Evolutionary conservation across 2,329 filamentous ascomycete genomes (phyloP).

Genomic region (Claviceps monticola): DNA sequence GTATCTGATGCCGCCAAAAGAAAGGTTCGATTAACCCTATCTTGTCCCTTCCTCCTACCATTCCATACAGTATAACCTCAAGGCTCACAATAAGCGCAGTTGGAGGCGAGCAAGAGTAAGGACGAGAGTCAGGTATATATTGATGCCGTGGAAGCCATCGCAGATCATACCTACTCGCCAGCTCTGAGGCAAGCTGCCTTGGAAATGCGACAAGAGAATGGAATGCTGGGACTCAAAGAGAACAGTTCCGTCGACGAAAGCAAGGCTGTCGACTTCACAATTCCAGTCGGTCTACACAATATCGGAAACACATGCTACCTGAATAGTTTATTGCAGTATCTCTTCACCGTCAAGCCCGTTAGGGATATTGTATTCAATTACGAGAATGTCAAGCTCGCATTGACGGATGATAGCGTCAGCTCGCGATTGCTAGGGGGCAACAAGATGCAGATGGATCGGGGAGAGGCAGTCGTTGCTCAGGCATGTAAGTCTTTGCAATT

Average conservation of each 20-base stretch:
- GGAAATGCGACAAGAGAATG: slow-evolving; percentile 11
- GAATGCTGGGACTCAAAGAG: slow-evolving; percentile 5
- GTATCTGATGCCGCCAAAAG: slow-evolving; percentile 13
- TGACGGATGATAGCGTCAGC: slow-evolving; percentile 47
- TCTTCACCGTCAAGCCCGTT: slow-evolving; percentile 76
- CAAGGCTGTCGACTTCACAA: slow-evolving; percentile 27
- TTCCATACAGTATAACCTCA: background rate
- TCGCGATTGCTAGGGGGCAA: slow-evolving; percentile 62
- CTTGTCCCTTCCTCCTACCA: background rate
- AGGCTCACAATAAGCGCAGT: slow-evolving; percentile 8
- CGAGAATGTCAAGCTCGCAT: slow-evolving; percentile 53
- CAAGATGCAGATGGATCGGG: slow-evolving; percentile 33
- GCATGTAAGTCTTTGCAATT: slow-evolving; percentile 46
- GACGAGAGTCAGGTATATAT: slow-evolving; percentile 19
- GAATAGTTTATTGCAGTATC: slow-evolving; percentile 90
- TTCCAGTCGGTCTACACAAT: slow-evolving; percentile 79
- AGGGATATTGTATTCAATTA: slow-evolving; percentile 69
- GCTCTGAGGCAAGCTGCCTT: slow-evolving; percentile 14
- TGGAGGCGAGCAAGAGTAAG: slow-evolving; percentile 13
- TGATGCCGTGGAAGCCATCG: slow-evolving; percentile 22
- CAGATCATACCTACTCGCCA: slow-evolving; percentile 14
- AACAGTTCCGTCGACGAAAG: slow-evolving; percentile 2
- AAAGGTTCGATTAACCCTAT: slow-evolving; percentile 13
- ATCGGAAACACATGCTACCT: slow-evolving; percentile 98
- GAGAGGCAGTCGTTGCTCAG: slow-evolving; percentile 51